Evolutionary conservation across 805 yeast genomes (phyloP), one percentile per base, ranked within the genome.

Genomic region (Hanseniaspora lindneri): DNA sequence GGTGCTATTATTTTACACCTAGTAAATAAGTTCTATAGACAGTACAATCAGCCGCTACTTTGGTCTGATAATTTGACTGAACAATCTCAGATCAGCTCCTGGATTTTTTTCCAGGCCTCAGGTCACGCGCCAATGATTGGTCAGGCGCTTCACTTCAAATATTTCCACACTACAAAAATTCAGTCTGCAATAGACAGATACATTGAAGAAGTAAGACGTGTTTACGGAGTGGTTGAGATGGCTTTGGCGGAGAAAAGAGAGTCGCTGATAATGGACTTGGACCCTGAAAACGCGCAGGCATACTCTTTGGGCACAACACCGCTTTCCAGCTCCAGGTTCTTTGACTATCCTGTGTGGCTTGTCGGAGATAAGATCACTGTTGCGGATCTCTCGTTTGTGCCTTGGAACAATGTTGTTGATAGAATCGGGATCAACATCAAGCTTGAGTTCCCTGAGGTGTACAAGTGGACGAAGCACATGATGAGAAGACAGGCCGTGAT

Each of bases 91-190:
- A 85, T 88, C 51, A 73, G 77, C 52, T 76, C 87, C 6, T 88
- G 96, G 96, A 70, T 89, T 33, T 88, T 85, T 60, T 88, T 88
- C 70, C 97, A 88, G 66, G 86, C 96, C 2, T 82, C 94, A 4
- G 96, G 97, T 6, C 96, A 87, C 62, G 95, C 96, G 0, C 96
- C 96, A n/a, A 88, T 88, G 95, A 83, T 88, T 57, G 96, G 96
- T 17, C 96, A 88, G 65, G 96, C 96, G 8, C 72, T 89, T 56
- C 96, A 89, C 67, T 89, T 88, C 68, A 74, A 88, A 59, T 86
- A 84, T 62, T 86, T 88, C 71, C 96, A 88, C 62, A 75, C 88
- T 6, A 80, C 80, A 52, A 79, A 79, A 47, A 86, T 88, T 2
- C 86, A 89, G 17, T 76, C 86, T 51, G 96, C 96, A 0, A 84